Conservation (phyloP, 1,284 basidiomycete species). For the Spongiforma sp. region DNA sequence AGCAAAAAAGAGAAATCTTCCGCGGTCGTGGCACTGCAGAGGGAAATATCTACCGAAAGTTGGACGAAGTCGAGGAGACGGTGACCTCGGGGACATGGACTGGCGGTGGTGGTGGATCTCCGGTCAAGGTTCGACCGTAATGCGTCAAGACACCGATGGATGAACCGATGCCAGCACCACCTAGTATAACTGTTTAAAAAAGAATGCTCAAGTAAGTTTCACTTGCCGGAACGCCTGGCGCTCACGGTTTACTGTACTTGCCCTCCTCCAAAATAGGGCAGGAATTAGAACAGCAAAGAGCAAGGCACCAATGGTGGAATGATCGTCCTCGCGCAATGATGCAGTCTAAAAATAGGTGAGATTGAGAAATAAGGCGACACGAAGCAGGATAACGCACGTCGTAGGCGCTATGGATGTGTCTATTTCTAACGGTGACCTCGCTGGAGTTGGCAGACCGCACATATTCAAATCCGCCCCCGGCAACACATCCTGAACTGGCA, state of each 20-base stretch:
- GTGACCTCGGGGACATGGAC: slow-evolving; percentile 38
- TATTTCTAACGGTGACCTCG: slow-evolving; percentile 43
- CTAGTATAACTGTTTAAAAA: slow-evolving; percentile 58
- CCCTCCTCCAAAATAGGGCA: slow-evolving; percentile 71
- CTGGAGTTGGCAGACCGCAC: slow-evolving; percentile 47
- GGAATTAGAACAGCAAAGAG: slow-evolving; percentile 66
- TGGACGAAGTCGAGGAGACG: slow-evolving; percentile 11
- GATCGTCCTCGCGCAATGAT: slow-evolving; percentile 65
- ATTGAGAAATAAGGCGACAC: neutral
- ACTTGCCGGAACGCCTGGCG: slow-evolving; percentile 6
- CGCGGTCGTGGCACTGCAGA: neutral
- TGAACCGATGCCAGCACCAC: slow-evolving; percentile 71
- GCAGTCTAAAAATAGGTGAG: slow-evolving; percentile 46
- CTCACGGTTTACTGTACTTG: slow-evolving; percentile 59
- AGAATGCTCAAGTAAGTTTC: neutral
- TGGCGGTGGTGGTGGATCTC: slow-evolving; percentile 53
- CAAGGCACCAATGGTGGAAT: slow-evolving; percentile 70
- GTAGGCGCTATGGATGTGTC: slow-evolving; percentile 53
- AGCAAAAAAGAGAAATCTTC: neutral
- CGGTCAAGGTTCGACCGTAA: slow-evolving; percentile 52
- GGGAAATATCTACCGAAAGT: neutral
- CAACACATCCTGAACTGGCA: slow-evolving; percentile 36
- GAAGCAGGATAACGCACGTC: slow-evolving; percentile 48
- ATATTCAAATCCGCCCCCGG: slow-evolving; percentile 53
- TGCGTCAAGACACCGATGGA: slow-evolving; percentile 62